Evolutionary conservation across 108 stramenopile genomes (phyloP).

Genomic region (Cyclotella choctawhatcheeana): DNA sequence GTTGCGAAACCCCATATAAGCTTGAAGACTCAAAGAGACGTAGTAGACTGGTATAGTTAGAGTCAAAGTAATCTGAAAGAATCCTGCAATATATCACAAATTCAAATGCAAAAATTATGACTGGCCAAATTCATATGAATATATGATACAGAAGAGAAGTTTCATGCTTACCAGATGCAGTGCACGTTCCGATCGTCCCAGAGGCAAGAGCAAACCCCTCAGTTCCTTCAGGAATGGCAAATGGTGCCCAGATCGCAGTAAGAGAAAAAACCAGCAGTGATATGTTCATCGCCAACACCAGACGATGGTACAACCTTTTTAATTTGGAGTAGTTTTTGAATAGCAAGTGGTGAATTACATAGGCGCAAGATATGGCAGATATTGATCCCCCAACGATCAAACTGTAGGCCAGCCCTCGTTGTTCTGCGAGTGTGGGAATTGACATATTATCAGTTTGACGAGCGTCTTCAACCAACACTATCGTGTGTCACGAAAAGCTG

Average conservation of each 20-base stretch:
- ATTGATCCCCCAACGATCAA: too few relatives aligned
- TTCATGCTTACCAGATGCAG: constrained; percentile 2
- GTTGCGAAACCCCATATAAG: constrained; percentile 8
- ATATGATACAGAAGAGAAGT: background rate
- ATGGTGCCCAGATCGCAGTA: background rate
- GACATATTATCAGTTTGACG: too few relatives aligned
- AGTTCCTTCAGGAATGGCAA: constrained; percentile 16
- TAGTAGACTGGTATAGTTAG: constrained; percentile 10
- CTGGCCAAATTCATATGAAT: background rate
- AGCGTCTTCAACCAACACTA: too few relatives aligned
- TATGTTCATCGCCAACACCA: constrained; percentile 8
- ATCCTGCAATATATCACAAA: constrained; percentile 15
- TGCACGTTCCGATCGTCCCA: constrained; percentile 14
- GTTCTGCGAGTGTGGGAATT: too few relatives aligned
- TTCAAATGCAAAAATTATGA: too few relatives aligned
- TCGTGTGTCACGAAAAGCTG: too few relatives aligned
- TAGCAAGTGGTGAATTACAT: constrained; percentile 10
- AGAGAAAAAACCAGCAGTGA: background rate
- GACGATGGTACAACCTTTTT: constrained; percentile 18
- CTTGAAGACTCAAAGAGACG: constrained; percentile 4
- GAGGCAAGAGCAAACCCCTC: background rate
- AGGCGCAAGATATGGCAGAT: constrained; percentile 3
- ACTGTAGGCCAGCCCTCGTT: too few relatives aligned
- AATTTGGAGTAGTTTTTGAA: background rate
- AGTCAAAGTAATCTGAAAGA: background rate